Percentiles rank a stretch among this genome's conserved stretches.
Conservation (phyloP, 2,329 filamentous ascomycete genomes). For the Purpureocillium lavendulum region DNA sequence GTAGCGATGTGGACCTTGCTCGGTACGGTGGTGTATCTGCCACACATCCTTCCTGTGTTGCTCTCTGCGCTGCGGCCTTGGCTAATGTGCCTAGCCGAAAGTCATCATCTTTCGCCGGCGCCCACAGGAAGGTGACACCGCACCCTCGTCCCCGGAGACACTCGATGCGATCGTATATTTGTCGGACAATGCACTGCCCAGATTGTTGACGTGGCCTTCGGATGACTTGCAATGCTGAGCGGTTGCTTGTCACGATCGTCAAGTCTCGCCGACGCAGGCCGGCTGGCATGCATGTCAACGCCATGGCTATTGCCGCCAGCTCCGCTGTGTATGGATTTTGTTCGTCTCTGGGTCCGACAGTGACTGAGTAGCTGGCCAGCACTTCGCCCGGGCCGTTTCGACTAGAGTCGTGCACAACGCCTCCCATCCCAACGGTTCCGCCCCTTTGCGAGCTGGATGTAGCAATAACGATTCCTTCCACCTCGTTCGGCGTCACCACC, state of each 20-base stretch:
- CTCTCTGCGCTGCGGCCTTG: background rate
- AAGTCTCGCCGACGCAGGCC: conserved; percentile 2
- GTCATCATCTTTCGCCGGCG: background rate
- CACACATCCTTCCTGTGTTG: background rate
- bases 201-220: conserved; percentile 4
- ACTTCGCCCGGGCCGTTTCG: background rate
- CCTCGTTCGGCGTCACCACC: background rate
- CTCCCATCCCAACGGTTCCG: conserved; percentile 3
- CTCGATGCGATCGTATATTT: no score
- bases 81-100: background rate
- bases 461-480: conserved; percentile 1
- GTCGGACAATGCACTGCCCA: conserved; percentile 3
- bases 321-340: conserved; percentile 10
- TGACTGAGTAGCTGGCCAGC: conserved; percentile 6
- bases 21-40: background rate
- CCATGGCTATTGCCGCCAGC: conserved; percentile 5
- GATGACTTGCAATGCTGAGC: conserved; percentile 6
- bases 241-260: conserved; percentile 4
- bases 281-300: conserved; percentile 4
- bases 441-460: conserved; percentile 2
- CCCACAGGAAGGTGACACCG: conserved; percentile 1
- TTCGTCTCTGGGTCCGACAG: conserved; percentile 5
- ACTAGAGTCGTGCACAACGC: background rate
- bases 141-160: no score
- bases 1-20: background rate